Evolutionary conservation across 305 asterid genomes (phyloP), one percentile per base, ranked within the genome.

Genomic region (Fraxinus greggii): DNA sequence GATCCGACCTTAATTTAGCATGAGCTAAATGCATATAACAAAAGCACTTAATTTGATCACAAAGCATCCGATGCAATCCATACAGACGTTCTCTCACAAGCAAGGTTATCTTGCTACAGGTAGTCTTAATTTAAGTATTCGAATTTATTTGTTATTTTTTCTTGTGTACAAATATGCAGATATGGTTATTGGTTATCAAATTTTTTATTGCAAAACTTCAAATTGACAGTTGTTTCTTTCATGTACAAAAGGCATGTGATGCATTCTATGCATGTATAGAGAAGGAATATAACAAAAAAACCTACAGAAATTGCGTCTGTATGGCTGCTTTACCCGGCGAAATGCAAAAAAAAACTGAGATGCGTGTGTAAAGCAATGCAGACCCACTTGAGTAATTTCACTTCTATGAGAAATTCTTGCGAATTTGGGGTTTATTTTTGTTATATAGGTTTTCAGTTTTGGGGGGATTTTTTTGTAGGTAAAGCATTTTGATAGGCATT

Each of bases 401-500:
- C 2, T 31, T 77, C 77, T 28, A n/a, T 23, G 38, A 31, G 1
- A 12, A 6, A 31, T 31, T 74, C 78, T 1, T 33, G 15, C 13
- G 38, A 42, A 40, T 77, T 51, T 3, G n/a, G 1, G 40, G 28
- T 13, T 79, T 48, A 48, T 73, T 79, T 28, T 56, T 83, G 32
- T 17, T 51, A 36, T 73, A 19, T 15, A 78, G 28, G 32, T 8
- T 40, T 40, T 40, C 51, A 10, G 0, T 40, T 40, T 10, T 10
- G 31, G 24, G 28, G 45, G 13, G 13, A 38, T 35, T 35, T 80
- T 23, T 19, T 1, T 81, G 81, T 76, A 93, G 98, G 99, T 95
- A 86, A 94, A 92, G 89, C 99, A 94, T 91, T 95, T 95, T 83
- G 99, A 95, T 85, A 84, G 98, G 92, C 97, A 92, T 83, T 92